These are phyloP conservation scores for Combretum micranthum DNA, from an alignment of 345 rosid genomes.

Conservation along the genomic window DNA sequence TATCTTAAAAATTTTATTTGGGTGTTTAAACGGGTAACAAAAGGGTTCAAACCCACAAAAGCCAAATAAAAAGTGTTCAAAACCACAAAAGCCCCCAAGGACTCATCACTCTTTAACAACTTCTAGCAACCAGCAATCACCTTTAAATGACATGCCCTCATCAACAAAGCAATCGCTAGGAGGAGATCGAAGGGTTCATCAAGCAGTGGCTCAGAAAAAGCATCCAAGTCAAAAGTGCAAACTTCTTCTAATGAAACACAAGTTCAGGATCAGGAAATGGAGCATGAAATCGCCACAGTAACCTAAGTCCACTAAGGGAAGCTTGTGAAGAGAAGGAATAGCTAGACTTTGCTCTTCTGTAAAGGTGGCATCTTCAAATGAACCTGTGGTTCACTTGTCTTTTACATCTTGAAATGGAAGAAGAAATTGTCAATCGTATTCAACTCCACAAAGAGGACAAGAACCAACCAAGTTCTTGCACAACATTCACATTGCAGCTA, in stretches of 20 bases:
- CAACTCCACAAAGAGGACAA: too few relatives aligned
- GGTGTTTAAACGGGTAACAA: too few relatives aligned
- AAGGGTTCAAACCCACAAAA: too few relatives aligned
- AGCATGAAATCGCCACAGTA: conserved; percentile 7
- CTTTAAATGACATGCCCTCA: conserved; percentile 13
- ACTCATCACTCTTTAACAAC: conserved; percentile 18
- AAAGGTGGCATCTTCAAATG: too few relatives aligned
- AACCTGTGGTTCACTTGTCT: too few relatives aligned
- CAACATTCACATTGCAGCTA: too few relatives aligned
- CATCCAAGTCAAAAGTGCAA: conserved; percentile 20
- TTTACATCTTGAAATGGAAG: too few relatives aligned
- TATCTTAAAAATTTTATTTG: too few relatives aligned
- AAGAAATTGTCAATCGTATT: too few relatives aligned
- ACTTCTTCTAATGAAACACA: conserved; percentile 13
- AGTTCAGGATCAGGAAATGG: conserved; percentile 7
- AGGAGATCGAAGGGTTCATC: conserved; percentile 31
- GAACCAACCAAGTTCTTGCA: too few relatives aligned
- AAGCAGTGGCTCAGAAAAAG: conserved; percentile 8
- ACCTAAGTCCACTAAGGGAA: conserved; percentile 17
- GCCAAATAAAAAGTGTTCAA: conserved; percentile 8
- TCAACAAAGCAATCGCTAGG: conserved; percentile 15
- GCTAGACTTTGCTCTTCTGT: too few relatives aligned
- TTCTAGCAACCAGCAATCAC: conserved; percentile 12
- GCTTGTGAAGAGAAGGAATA: conserved; percentile 9
- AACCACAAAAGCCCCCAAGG: conserved; percentile 21